phyloP scores from a whole-genome alignment of 2,329 filamentous ascomycete species.

The Cercospora canescens region DNA sequence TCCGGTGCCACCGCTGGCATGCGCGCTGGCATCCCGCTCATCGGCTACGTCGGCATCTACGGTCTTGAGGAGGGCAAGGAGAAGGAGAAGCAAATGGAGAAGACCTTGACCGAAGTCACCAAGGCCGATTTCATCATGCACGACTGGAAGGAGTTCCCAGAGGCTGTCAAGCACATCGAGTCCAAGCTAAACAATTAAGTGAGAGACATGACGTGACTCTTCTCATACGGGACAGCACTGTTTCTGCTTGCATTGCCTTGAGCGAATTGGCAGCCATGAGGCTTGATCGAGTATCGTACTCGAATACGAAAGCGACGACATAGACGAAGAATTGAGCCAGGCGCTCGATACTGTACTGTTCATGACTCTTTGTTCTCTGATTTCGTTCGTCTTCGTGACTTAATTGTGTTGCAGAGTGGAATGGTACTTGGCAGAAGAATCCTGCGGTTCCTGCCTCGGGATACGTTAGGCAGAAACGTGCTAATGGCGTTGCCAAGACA shows the following conservation, averaged over 20 bases:
- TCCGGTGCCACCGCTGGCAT: constrained; percentile 76
- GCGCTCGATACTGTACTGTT: neutral
- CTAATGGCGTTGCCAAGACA: neutral
- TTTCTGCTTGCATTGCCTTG: neutral
- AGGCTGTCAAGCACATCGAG: constrained; percentile 52
- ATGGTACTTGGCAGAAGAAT: neutral
- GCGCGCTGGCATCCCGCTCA: constrained; percentile 74
- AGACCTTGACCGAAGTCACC: constrained; percentile 50
- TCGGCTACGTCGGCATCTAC: constrained; percentile 86
- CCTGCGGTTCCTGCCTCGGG: neutral
- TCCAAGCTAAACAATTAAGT: constrained; percentile 14
- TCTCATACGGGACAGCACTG: neutral
- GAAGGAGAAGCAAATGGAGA: constrained; percentile 52
- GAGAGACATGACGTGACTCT: neutral
- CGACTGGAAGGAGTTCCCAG: constrained; percentile 54
- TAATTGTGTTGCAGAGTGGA: neutral
- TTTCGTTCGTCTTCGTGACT: neutral
- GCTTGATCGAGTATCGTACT: neutral
- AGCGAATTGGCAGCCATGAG: neutral
- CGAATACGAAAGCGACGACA: constrained; percentile 4
- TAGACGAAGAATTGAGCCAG: constrained; percentile 7
- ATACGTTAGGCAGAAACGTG: neutral
- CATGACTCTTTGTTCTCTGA: neutral
- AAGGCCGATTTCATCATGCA: constrained; percentile 52
- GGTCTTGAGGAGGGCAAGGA: constrained; percentile 65